Percentiles rank a stretch among this genome's conserved stretches.
These are phyloP conservation scores for Apiospora sp. DNA, from an alignment of 2,329 filamentous ascomycete genomes.

Conservation along the genomic window DNA sequence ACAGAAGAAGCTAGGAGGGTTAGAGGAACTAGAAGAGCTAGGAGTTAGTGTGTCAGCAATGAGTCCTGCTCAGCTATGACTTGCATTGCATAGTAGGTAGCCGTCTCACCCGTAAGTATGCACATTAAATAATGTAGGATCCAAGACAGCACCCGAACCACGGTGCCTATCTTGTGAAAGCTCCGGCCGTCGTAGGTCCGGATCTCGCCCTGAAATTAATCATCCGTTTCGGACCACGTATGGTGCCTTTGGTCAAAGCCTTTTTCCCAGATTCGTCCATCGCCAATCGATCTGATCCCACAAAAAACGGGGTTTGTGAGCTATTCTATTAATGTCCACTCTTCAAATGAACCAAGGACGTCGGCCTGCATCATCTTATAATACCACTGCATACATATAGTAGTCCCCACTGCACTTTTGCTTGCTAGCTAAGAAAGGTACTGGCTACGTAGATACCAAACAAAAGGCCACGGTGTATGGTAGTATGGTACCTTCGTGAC, in stretches of 20 bases:
- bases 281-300: conserved; percentile 23
- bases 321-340: conserved; percentile 16
- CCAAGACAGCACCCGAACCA: conserved; percentile 2
- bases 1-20: background rate
- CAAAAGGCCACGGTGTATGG: conserved; percentile 4
- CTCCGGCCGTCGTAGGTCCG: background rate
- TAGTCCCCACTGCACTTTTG: conserved; percentile 4
- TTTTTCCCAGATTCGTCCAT: conserved; percentile 11
- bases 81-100: conserved; percentile 16
- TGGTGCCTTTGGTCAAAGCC: conserved; percentile 8
- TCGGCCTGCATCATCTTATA: conserved; percentile 21
- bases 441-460: background rate
- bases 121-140: background rate
- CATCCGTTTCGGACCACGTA: conserved; percentile 1
- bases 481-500: conserved; percentile 8
- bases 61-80: conserved; percentile 15
- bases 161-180: background rate
- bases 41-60: conserved; percentile 14
- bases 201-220: conserved; percentile 16
- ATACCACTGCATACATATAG: conserved; percentile 6
- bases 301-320: conserved; percentile 15
- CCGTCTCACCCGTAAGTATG: background rate
- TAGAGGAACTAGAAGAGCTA: background rate
- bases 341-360: conserved; percentile 23
- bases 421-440: background rate